Conservation (phyloP, 2,329 filamentous ascomycete species). For the Hypoxylon rubiginosum region DNA sequence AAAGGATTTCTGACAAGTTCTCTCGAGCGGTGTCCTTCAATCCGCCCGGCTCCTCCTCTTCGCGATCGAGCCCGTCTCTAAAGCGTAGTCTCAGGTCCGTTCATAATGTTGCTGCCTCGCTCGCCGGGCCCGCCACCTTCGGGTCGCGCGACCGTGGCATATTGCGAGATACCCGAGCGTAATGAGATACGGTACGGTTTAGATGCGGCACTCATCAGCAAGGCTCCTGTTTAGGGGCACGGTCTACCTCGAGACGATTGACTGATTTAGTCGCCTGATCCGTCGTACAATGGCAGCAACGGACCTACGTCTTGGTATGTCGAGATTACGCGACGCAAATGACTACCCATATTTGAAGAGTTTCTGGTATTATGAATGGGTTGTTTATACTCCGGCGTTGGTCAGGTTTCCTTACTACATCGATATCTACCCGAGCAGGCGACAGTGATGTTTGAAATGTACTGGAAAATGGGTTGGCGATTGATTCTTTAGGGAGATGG, state of each 20-base stretch:
- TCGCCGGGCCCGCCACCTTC: not conserved
- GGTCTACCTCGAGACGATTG: too few relatives aligned
- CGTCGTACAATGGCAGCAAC: too few relatives aligned
- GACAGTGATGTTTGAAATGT: not conserved
- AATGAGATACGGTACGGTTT: not conserved
- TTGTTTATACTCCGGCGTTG: not conserved
- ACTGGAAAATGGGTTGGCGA: not conserved
- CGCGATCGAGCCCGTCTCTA: not conserved
- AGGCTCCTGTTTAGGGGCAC: too few relatives aligned
- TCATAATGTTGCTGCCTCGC: slow-evolving; percentile 6
- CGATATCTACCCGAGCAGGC: not conserved
- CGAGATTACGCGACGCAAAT: too few relatives aligned
- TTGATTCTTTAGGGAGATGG: not conserved
- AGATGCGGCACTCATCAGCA: too few relatives aligned
- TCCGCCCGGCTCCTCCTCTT: not conserved
- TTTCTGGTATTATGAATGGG: not conserved
- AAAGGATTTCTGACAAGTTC: slow-evolving; percentile 2
- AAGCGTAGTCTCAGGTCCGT: not conserved
- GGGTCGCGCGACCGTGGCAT: not conserved
- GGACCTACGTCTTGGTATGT: not conserved
- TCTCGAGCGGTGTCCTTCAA: slow-evolving; percentile 1
- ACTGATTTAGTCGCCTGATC: too few relatives aligned
- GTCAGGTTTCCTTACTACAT: not conserved
- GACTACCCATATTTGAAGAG: too few relatives aligned
- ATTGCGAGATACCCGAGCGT: not conserved